Evolutionary conservation across 1,284 basidiomycete species (phyloP), one percentile per base, ranked within the genome.

Genomic region (Jaminaea rosea): DNA sequence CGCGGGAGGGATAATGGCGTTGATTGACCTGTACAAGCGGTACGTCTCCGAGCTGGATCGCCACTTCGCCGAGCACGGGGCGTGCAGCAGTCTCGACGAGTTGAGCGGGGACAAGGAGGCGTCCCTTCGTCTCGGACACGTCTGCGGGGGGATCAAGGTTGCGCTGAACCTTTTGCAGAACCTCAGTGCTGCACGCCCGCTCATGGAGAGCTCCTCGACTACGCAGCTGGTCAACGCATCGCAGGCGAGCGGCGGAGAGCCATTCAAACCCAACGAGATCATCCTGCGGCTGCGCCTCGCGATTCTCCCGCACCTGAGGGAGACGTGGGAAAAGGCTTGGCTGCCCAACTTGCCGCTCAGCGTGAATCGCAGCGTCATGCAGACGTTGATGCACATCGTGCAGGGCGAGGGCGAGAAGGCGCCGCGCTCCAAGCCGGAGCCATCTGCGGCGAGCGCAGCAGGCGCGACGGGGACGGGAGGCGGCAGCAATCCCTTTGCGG

Each of bases 201-300:
- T 94, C 23, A 80, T 90, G 52, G 91, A 96, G 55, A 87, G 88
- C 10, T 79, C 83, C 1, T 91, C 97, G 73, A 93, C 90, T 0
- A 73, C 79, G 2, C 76, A 86, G 19, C 79, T 88, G 19, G 47
- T 53, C 15, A 21, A 48, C 11, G 17, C 13, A 32, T 52, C 58
- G 19, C 53, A 60, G 3, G 57, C 52, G 19, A 50, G 58, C 26
- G 19, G 24, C 21, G 49, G 47, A 9, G 62, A 59, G 19, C 87
- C 86, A 75, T 94, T 93, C 62, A 85, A 91, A 65, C 82, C 88
- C 0, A 83, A 85, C 69, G 84, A 86, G 66, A 86, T 94, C 74
- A 79, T 98, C 46, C 83, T 97, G 55, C 82, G 81, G 58, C 78
- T 94, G 61, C 84, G 94, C 37, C 75, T 84, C 23, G 79, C 81